phyloP scores from a whole-genome alignment of 257 asterid genomes.

The Paulownia fortunei region DNA sequence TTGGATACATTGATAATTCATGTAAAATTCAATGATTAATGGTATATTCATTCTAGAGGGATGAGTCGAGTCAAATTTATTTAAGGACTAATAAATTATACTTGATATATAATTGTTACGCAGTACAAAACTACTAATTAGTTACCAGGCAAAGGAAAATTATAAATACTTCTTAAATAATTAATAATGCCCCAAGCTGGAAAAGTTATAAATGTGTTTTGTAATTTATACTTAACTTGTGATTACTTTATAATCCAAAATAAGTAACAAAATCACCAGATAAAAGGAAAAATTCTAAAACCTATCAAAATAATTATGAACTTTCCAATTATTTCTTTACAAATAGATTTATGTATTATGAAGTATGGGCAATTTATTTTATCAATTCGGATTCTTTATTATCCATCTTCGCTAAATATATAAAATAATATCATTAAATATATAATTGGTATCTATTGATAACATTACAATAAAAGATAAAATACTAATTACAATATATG shows the following conservation, averaged over 20 bases:
- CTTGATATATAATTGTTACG: background rate
- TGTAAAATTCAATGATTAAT: background rate
- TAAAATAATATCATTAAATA: too few species aligned
- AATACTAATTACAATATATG: too few species aligned
- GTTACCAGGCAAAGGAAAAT: background rate
- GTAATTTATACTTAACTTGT: background rate
- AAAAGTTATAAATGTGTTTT: background rate
- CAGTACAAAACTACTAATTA: background rate
- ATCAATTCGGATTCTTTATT: too few species aligned
- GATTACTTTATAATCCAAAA: background rate
- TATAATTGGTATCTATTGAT: too few species aligned
- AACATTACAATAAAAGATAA: too few species aligned
- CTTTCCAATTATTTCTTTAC: background rate
- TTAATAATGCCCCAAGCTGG: background rate
- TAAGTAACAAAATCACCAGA: constrained; percentile 7
- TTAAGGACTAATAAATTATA: background rate
- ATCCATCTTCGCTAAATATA: too few species aligned
- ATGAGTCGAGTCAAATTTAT: background rate
- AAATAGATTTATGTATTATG: background rate
- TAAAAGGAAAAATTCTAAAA: background rate
- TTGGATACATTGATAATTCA: too few species aligned
- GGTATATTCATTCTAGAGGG: background rate
- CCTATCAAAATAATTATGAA: background rate
- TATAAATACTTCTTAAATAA: background rate
- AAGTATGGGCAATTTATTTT: background rate